A percentile compares a stretch with the other conserved stretches of the same genome.
phyloP scores from a whole-genome alignment of 352 stramenopile genomes.

The Pythium rhizo-oryzae region DNA sequence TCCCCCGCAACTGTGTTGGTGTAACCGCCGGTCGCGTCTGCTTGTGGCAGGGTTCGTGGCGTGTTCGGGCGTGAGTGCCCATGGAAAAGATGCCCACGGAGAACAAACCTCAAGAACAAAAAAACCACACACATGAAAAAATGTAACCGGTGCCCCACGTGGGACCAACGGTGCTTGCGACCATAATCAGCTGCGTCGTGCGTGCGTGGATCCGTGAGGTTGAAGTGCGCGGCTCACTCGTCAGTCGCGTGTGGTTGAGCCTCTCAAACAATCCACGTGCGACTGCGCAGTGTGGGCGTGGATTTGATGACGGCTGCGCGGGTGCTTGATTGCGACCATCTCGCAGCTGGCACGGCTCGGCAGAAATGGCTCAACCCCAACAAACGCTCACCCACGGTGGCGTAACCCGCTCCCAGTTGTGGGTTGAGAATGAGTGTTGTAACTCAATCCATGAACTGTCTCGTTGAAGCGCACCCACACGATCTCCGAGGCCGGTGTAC shows the following conservation, averaged over 20 bases:
- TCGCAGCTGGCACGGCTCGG: conserved; percentile 14
- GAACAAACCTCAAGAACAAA: conserved; percentile 7
- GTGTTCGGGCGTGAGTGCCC: conserved; percentile 4
- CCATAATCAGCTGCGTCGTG: conserved; percentile 11
- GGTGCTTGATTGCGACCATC: conserved; percentile 7
- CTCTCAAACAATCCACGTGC: too few species aligned
- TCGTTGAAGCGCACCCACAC: conserved; percentile 5
- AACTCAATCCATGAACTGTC: conserved; percentile 11
- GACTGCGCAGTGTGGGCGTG: neutral
- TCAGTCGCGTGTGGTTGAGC: neutral
- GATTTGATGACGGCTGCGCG: conserved; percentile 4
- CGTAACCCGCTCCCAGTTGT: conserved; percentile 9
- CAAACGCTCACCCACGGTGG: neutral
- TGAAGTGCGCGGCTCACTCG: conserved; percentile 9
- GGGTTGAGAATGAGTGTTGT: neutral
- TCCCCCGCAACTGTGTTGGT: neutral
- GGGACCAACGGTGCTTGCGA: neutral
- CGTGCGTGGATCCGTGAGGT: conserved; percentile 7
- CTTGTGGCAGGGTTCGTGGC: conserved; percentile 7
- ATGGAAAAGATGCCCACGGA: conserved; percentile 7
- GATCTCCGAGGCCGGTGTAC: too few species aligned
- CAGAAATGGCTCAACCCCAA: conserved; percentile 3
- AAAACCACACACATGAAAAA: neutral
- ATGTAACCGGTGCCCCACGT: neutral
- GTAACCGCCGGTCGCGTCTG: conserved; percentile 17